Conservation (phyloP, 345 rosid genomes). For the Heritiera littoralis region DNA sequence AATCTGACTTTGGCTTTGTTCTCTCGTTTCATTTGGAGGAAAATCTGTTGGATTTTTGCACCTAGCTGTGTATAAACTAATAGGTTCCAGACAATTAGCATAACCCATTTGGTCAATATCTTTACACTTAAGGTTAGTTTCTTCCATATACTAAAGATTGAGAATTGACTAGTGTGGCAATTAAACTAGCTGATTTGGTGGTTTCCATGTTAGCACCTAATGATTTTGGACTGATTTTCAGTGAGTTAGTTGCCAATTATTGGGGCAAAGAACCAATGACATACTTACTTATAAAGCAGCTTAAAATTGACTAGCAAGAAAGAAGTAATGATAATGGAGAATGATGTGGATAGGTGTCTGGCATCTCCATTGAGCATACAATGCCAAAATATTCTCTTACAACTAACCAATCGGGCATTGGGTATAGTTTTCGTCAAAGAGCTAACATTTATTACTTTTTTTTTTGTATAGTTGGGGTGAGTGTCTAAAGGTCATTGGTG, state of each 20-base stretch:
- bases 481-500: too few species aligned
- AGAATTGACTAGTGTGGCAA: background rate
- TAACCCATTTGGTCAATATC: background rate
- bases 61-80: background rate
- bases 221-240: background rate
- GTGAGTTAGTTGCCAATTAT: background rate
- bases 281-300: too few species aligned
- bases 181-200: background rate
- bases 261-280: background rate
- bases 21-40: background rate
- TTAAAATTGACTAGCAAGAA: background rate
- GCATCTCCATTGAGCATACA: background rate
- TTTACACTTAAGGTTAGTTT: background rate
- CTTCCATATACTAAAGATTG: background rate
- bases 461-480: too few species aligned
- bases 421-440: background rate
- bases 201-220: background rate
- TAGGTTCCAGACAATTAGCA: background rate
- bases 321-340: background rate
- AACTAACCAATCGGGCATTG: background rate
- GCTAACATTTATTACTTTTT: too few species aligned
- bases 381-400: background rate
- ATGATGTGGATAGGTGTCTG: background rate
- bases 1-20: slow-evolving; percentile 8
- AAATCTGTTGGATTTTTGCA: slow-evolving; percentile 7